Percentiles rank a stretch among this genome's conserved stretches.
Conservation (phyloP, 352 stramenopile genomes). For the Phytopythium boreale region DNA sequence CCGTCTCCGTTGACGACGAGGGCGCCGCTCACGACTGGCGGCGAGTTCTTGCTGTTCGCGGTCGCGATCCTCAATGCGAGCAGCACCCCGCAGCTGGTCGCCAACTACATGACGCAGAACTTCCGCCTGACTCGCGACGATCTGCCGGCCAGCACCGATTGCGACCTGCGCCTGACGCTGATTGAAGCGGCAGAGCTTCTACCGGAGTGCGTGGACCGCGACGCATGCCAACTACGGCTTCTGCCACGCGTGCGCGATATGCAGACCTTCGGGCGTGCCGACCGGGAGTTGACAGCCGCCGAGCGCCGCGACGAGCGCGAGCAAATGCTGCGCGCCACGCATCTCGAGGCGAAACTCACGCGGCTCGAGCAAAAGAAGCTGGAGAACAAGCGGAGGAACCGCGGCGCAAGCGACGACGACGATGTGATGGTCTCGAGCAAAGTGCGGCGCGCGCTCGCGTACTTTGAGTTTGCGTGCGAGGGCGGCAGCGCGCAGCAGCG, state of each 20-base stretch:
- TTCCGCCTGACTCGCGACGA: conserved; percentile 43
- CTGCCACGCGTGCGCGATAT: conserved; percentile 53
- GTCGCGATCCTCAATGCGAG: conserved; percentile 56
- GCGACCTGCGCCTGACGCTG: conserved; percentile 12
- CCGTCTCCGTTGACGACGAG: not conserved
- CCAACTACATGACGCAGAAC: conserved; percentile 72
- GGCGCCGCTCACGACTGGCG: conserved; percentile 5
- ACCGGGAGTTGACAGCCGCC: conserved; percentile 34
- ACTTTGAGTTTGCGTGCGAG: conserved; percentile 62
- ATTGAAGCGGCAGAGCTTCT: conserved; percentile 31
- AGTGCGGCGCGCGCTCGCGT: conserved; percentile 48
- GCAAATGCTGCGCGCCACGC: conserved; percentile 36
- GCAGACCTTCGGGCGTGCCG: conserved; percentile 38
- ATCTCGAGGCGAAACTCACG: conserved; percentile 49
- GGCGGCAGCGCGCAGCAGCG: conserved; percentile 49
- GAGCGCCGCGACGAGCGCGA: conserved; percentile 56
- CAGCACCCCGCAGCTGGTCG: conserved; percentile 55
- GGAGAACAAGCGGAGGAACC: conserved; percentile 22
- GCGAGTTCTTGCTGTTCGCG: conserved; percentile 66
- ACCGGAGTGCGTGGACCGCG: conserved; percentile 38
- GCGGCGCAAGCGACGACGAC: conserved; percentile 13
- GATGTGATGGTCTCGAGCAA: conserved; percentile 42
- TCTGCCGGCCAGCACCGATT: conserved; percentile 5
- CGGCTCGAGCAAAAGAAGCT: conserved; percentile 42
- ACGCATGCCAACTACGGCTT: conserved; percentile 57